Evolutionary conservation across 176 grass and related monocot genomes (phyloP).

Genomic region (Carex parvula): DNA sequence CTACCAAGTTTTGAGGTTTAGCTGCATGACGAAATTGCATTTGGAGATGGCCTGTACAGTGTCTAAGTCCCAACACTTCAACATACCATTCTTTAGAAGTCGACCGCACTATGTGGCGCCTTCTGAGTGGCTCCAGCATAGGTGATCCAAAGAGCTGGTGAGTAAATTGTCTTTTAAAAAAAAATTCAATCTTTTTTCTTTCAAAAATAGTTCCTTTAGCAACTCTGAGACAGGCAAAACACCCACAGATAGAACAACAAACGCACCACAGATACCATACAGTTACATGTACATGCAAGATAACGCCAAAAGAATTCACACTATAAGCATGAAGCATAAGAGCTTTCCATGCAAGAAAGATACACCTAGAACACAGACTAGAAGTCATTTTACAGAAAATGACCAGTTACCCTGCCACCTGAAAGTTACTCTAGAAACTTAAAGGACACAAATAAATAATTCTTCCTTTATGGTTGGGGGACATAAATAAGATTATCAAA

Average conservation of each 20-base stretch:
- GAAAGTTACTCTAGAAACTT: neutral
- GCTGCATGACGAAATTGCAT: neutral
- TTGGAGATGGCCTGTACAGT: neutral
- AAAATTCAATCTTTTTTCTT: neutral
- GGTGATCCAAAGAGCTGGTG: neutral
- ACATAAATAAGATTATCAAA: neutral
- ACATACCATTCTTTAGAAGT: neutral
- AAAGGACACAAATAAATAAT: neutral
- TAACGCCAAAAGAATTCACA: conserved; percentile 11
- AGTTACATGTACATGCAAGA: neutral
- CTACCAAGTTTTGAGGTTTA: neutral
- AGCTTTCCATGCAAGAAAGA: neutral
- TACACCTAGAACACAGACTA: neutral
- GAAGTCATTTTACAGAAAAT: conserved; percentile 4
- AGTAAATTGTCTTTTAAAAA: neutral
- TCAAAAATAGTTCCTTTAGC: neutral
- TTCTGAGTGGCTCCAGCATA: neutral
- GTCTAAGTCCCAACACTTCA: neutral
- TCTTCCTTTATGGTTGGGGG: neutral
- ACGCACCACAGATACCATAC: neutral
- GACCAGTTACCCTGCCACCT: neutral
- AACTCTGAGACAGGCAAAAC: neutral
- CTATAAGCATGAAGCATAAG: conserved; percentile 14
- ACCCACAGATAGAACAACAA: neutral
- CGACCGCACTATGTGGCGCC: neutral